A percentile compares a stretch with the other conserved stretches of the same genome.
Evolutionary conservation across 805 yeast genomes (phyloP).

Genomic region (Metschnikowia dekortorum): DNA sequence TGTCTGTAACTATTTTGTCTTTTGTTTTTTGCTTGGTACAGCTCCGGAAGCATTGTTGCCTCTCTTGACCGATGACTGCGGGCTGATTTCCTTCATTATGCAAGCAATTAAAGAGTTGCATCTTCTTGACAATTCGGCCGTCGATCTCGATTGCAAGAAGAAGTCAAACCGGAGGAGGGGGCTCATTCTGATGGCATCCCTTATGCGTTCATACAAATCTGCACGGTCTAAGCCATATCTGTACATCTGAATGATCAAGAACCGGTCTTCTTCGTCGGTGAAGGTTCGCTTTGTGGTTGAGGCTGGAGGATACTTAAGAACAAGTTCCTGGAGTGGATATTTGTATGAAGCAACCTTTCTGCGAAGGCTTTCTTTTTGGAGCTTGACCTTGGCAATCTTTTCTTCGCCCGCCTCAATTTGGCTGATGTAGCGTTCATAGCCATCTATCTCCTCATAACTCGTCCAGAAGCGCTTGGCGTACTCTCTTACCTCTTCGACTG

Average conservation of each 20-base stretch:
- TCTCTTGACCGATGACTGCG: conserved; percentile 6
- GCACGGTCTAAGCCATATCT: conserved; percentile 75
- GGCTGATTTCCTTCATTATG: conserved; percentile 57
- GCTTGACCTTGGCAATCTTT: conserved; percentile 54
- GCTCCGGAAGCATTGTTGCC: not conserved
- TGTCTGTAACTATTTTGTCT: conserved; percentile 1
- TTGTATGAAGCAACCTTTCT: conserved; percentile 65
- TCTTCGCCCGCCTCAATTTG: conserved; percentile 92
- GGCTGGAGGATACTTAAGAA: conserved; percentile 67
- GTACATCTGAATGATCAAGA: conserved; percentile 73
- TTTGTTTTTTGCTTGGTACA: not conserved
- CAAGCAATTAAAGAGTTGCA: conserved; percentile 74
- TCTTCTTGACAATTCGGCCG: conserved; percentile 76
- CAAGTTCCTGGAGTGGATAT: conserved; percentile 77
- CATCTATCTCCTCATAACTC: conserved; percentile 74
- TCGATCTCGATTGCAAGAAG: conserved; percentile 75
- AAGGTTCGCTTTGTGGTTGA: conserved; percentile 59
- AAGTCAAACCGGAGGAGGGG: conserved; percentile 84
- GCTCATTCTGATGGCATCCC: conserved; percentile 67
- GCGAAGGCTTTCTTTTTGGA: conserved; percentile 77
- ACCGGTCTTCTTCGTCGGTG: conserved; percentile 88
- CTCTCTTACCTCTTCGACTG: conserved; percentile 69
- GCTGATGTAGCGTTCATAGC: conserved; percentile 74
- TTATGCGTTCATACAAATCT: conserved; percentile 72
- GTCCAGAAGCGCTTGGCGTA: conserved; percentile 83